A percentile compares a stretch with the other conserved stretches of the same genome.
phyloP scores from a whole-genome alignment of 225 moss, liverwort and hornwort species.

The Neckera pumila region DNA sequence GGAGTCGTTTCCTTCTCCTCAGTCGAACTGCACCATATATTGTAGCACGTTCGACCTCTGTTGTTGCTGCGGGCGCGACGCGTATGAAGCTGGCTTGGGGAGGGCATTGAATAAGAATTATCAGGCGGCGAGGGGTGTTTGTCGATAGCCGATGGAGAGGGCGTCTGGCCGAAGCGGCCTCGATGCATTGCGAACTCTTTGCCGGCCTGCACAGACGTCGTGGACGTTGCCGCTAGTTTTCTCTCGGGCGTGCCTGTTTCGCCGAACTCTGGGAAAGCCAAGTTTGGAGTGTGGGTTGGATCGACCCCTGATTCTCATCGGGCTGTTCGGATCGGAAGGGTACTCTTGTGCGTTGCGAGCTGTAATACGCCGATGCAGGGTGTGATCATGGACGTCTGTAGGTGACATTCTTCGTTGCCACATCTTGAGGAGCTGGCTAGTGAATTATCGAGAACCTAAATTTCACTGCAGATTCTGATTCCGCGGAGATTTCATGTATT shows the following conservation, averaged over 20 bases:
- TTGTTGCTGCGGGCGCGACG: not conserved
- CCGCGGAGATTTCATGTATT: not conserved
- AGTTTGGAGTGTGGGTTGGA: not conserved
- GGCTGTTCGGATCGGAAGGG: not conserved
- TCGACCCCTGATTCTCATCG: not conserved
- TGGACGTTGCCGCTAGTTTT: not conserved
- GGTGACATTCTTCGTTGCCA: not conserved
- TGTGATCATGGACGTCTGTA: not conserved
- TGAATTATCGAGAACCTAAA: not conserved
- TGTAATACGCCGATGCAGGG: no score
- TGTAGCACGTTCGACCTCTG: not conserved
- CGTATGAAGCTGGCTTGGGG: not conserved
- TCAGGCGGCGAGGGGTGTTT: not conserved
- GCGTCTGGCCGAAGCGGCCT: not conserved
- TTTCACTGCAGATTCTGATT: not conserved
- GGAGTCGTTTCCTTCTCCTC: not conserved
- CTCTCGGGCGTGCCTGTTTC: not conserved
- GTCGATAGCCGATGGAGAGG: not conserved
- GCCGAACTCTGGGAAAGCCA: not conserved
- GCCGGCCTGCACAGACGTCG: not conserved
- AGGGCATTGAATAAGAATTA: not conserved
- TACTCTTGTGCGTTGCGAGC: no score
- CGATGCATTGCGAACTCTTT: not conserved
- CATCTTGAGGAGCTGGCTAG: no score
- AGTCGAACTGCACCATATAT: not conserved